phyloP scores from a whole-genome alignment of 1,284 basidiomycete genomes.

The Ganoderma boninense region DNA sequence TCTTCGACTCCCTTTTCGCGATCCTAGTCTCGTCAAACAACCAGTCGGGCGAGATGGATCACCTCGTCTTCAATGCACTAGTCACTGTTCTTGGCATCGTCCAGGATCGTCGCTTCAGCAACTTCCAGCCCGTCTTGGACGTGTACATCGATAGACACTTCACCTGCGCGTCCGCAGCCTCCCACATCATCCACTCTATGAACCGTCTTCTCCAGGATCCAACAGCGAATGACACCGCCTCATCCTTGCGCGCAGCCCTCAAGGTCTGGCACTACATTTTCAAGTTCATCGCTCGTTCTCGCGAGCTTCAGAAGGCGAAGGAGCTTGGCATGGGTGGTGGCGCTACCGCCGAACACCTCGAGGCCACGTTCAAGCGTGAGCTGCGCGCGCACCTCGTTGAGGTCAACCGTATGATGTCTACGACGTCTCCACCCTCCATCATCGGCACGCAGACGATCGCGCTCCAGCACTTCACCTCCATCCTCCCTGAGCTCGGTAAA shows the following conservation, averaged over 20 bases:
- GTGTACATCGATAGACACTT: slow-evolving; percentile 95
- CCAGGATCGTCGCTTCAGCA: slow-evolving; percentile 94
- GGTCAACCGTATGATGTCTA: slow-evolving; percentile 91
- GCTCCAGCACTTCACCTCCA: slow-evolving; percentile 93
- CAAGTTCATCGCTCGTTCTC: slow-evolving; percentile 89
- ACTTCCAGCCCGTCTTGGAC: slow-evolving; percentile 93
- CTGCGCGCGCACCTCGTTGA: slow-evolving; percentile 79
- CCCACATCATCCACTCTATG: slow-evolving; percentile 88
- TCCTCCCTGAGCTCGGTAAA: slow-evolving; percentile 87
- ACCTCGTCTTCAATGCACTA: slow-evolving; percentile 89
- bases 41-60: slow-evolving; percentile 82
- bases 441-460: slow-evolving; percentile 96
- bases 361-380: slow-evolving; percentile 87
- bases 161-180: slow-evolving; percentile 78
- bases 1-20: slow-evolving; percentile 94
- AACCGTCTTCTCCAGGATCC: slow-evolving; percentile 84
- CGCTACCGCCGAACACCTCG: slow-evolving; percentile 87
- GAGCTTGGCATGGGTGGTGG: slow-evolving; percentile 81
- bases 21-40: slow-evolving; percentile 85
- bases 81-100: slow-evolving; percentile 92
- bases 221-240: slow-evolving; percentile 76
- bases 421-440: slow-evolving; percentile 80
- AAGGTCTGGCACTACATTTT: slow-evolving; percentile 98
- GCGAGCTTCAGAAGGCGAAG: slow-evolving; percentile 87
- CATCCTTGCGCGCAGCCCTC: slow-evolving; percentile 84